Base-by-base conservation (phyloP, 2,329 filamentous ascomycete species). In the Ceratocystis papillata region DNA sequence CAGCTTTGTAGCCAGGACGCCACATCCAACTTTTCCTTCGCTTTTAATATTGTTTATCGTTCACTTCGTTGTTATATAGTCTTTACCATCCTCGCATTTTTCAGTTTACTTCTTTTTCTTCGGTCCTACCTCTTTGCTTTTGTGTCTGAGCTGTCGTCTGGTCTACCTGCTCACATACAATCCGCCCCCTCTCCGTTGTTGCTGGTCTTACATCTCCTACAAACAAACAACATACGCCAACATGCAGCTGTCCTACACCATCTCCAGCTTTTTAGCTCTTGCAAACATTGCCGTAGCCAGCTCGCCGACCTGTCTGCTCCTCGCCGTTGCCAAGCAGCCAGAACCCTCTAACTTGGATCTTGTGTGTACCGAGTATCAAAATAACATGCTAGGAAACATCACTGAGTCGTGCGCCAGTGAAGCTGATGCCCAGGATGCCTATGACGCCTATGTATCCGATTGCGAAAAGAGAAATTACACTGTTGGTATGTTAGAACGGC, bases 251-350 rank as follows among this genome's bases (percentile, higher is more conserved):
- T 57, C 65, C 7, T 64, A 69, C 62, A 15, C 63, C 37, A 41
- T 69, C 46, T 41, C 69, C 33, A 28, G 53, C 48, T 37, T 53
- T n/a, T 41, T 70, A 25, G 63, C 55, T 53, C 48, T 66, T 20
- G 67, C 66, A 55, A 30, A 50, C 7, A 20, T 65, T 44, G 57
- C 57, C 28, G 60, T 37, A 37, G 66, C 66, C 20, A 45, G 37
- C 8, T 41, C 22, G 1, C 68, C 70, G 48, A 69, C 69, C n/a
- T 70, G 69, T 57, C 63, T 71, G 22, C 22, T 70, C 6, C 62
- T 63, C 7, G 69, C 67, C 22, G 59, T 71, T 10, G 63, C 45
- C 41, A 28, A 66, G n/a, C 69, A 71, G 48, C 28, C 64, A 28
- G 65, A 66, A 22, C 67, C 67, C 2, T 12, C 63, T 20, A 46